Evolutionary conservation across 208 protist genomes (phyloP).

Genomic region (Trypanosoma rangeli): DNA sequence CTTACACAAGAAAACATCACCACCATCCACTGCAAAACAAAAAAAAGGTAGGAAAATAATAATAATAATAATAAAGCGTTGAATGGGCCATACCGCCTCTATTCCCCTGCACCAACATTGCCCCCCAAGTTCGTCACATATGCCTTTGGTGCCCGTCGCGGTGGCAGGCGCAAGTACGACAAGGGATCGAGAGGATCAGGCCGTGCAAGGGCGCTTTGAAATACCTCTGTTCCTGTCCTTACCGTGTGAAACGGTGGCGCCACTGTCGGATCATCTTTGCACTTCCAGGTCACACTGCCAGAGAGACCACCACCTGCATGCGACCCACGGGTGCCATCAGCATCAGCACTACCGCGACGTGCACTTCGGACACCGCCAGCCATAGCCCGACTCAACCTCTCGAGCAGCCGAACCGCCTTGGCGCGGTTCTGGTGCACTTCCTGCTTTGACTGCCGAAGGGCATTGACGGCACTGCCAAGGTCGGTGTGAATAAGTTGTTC

Average conservation of each 20-base stretch:
- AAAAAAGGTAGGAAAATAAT: background rate
- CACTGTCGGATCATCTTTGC: conserved; percentile 58
- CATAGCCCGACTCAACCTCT: conserved; percentile 63
- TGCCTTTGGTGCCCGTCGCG: conserved; percentile 51
- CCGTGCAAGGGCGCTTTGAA: conserved; percentile 60
- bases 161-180: conserved; percentile 69
- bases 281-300: conserved; percentile 54
- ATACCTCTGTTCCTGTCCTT: conserved; percentile 62
- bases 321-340: background rate
- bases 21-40: background rate
- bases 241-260: conserved; percentile 71
- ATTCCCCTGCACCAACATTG: conserved; percentile 8
- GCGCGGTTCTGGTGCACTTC: conserved; percentile 65
- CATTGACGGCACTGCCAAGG: conserved; percentile 70
- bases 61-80: background rate
- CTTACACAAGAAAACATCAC: too few species aligned
- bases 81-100: background rate
- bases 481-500: conserved; percentile 70
- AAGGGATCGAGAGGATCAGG: conserved; percentile 79
- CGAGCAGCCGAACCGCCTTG: conserved; percentile 70
- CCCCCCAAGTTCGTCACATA: conserved; percentile 72
- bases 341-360: conserved; percentile 8
- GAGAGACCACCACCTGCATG: background rate
- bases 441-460: conserved; percentile 48
- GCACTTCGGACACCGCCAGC: conserved; percentile 16